A percentile compares a stretch with the other conserved stretches of the same genome.
phyloP scores from a whole-genome alignment of 1,284 basidiomycete species.

The Stereum hirsutum region DNA sequence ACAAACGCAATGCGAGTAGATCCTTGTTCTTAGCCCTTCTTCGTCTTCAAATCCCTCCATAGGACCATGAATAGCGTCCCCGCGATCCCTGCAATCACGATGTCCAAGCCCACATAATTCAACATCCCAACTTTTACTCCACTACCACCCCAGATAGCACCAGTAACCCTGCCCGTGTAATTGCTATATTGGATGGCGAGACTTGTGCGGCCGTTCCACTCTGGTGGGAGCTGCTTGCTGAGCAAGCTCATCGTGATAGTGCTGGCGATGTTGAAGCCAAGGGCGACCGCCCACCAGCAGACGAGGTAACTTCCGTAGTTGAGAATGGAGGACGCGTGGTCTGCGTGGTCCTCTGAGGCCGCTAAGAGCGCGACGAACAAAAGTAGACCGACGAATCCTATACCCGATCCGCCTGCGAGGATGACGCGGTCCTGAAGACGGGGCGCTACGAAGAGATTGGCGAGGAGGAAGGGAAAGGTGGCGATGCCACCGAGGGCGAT shows the following conservation, averaged over 20 bases:
- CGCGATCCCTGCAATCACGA: slow-evolving; percentile 52
- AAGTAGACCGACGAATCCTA: slow-evolving; percentile 45
- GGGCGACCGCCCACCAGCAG: slow-evolving; percentile 59
- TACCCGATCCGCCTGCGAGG: slow-evolving; percentile 39
- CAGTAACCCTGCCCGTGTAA: slow-evolving; percentile 50
- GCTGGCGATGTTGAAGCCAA: slow-evolving; percentile 63
- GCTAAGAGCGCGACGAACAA: slow-evolving; percentile 32
- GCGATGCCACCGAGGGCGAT: slow-evolving; percentile 58
- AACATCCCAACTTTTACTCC: slow-evolving; percentile 59
- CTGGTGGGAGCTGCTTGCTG: slow-evolving; percentile 55
- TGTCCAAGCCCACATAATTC: slow-evolving; percentile 50
- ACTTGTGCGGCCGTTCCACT: slow-evolving; percentile 48
- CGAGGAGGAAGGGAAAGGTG: slow-evolving; percentile 57
- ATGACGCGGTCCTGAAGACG: slow-evolving; percentile 54
- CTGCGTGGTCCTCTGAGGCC: no score
- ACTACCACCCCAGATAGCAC: slow-evolving; percentile 62
- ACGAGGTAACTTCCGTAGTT: slow-evolving; percentile 44
- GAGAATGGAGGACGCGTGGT: slow-evolving; percentile 29
- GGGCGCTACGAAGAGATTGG: slow-evolving; percentile 47
- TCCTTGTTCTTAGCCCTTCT: slow-evolving; percentile 36
- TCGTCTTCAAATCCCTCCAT: slow-evolving; percentile 60
- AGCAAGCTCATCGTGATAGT: slow-evolving; percentile 58
- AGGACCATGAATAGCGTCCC: slow-evolving; percentile 40
- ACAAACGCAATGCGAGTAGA: not conserved
- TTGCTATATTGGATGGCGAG: slow-evolving; percentile 62